Conservation (phyloP, 352 stramenopile genomes). For the Globisporangium ultimum region DNA sequence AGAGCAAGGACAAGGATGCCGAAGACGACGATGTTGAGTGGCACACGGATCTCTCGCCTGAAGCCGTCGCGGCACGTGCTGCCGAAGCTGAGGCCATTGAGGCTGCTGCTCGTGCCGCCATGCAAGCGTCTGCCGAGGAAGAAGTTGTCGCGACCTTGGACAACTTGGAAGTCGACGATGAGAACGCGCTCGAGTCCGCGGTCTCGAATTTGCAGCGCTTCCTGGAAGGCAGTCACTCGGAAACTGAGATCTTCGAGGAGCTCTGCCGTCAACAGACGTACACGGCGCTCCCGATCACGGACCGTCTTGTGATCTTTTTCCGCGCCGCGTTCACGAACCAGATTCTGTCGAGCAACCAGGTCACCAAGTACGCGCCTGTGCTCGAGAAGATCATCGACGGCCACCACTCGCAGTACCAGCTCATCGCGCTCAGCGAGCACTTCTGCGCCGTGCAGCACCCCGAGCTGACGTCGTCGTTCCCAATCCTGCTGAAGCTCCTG, state of each 20-base stretch:
- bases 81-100: slow-evolving; percentile 82
- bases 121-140: slow-evolving; percentile 47
- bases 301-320: slow-evolving; percentile 94
- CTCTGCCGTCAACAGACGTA: slow-evolving; percentile 94
- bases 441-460: slow-evolving; percentile 90
- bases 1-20: slow-evolving; percentile 51
- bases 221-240: slow-evolving; percentile 46
- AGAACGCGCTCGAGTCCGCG: slow-evolving; percentile 77
- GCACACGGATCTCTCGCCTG: slow-evolving; percentile 83
- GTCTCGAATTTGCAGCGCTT: slow-evolving; percentile 67
- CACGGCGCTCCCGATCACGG: slow-evolving; percentile 86
- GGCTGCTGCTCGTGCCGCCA: slow-evolving; percentile 65
- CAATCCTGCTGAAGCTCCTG: slow-evolving; percentile 94
- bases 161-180: slow-evolving; percentile 80
- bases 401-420: slow-evolving; percentile 89
- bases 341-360: slow-evolving; percentile 91
- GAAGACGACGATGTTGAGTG: slow-evolving; percentile 77
- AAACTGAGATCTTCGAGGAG: slow-evolving; percentile 78
- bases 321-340: slow-evolving; percentile 84
- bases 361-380: slow-evolving; percentile 81
- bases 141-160: slow-evolving; percentile 71
- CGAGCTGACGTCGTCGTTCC: slow-evolving; percentile 77
- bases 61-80: slow-evolving; percentile 77
- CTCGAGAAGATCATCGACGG: slow-evolving; percentile 86
- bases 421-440: slow-evolving; percentile 90